Evolutionary conservation across 441 rosid species (phyloP).

Genomic region (Eruca vesicaria): DNA sequence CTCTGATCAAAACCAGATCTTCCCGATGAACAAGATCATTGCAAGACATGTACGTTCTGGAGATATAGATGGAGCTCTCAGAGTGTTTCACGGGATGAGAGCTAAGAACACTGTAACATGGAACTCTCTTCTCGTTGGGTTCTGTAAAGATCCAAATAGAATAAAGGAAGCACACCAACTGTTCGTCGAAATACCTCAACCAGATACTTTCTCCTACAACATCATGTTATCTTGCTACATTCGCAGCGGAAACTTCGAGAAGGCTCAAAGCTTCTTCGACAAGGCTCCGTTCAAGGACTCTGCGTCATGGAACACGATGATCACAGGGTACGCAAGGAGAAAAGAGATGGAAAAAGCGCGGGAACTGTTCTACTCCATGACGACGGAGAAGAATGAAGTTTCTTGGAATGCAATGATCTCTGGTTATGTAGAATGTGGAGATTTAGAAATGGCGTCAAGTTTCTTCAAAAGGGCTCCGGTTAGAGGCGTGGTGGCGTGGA

Average conservation of each 20-base stretch:
- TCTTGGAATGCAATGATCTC: background rate
- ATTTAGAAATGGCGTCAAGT: background rate
- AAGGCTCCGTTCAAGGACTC: conserved; percentile 53
- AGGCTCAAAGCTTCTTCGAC: conserved; percentile 57
- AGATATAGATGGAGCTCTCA: conserved; percentile 58
- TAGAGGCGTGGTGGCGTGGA: conserved; percentile 3
- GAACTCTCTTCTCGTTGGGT: conserved; percentile 68
- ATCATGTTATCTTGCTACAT: conserved; percentile 67
- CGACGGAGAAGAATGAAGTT: conserved; percentile 41
- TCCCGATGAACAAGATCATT: conserved; percentile 57
- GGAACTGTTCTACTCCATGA: conserved; percentile 52
- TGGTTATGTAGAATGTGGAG: background rate
- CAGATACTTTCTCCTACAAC: conserved; percentile 67
- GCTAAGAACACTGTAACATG: conserved; percentile 61
- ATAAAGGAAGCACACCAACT: conserved; percentile 48
- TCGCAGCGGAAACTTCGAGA: conserved; percentile 40
- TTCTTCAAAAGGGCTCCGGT: background rate
- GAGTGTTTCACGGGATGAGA: conserved; percentile 54
- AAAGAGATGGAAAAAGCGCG: conserved; percentile 52
- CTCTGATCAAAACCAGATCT: conserved; percentile 31
- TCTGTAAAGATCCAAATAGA: conserved; percentile 42
- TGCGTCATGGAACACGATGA: conserved; percentile 86
- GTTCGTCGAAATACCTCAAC: conserved; percentile 78
- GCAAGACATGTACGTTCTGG: conserved; percentile 49
- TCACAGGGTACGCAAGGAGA: conserved; percentile 55